These are phyloP conservation scores for Cercis canadensis DNA, from an alignment of 306 rosid genomes.

Conservation along the genomic window DNA sequence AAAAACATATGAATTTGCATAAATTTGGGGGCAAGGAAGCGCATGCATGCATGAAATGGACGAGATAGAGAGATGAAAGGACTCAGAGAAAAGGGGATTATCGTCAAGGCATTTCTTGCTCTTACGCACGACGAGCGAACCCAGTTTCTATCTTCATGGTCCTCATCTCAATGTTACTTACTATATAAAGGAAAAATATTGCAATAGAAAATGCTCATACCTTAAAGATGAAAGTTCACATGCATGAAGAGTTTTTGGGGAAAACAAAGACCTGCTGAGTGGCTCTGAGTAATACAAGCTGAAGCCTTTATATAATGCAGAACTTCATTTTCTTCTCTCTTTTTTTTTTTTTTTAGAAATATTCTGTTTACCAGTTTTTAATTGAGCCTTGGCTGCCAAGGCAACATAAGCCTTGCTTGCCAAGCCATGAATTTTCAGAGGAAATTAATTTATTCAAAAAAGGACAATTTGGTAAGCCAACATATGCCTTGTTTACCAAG, in stretches of 20 bases:
- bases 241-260: not conserved
- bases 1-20: too few relatives aligned
- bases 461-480: too few relatives aligned
- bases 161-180: conserved; percentile 14
- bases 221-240: not conserved
- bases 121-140: conserved; percentile 79
- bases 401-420: too few relatives aligned
- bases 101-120: conserved; percentile 67
- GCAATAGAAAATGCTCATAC: not conserved
- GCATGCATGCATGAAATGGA: not conserved
- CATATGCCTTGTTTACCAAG: too few relatives aligned
- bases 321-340: not conserved
- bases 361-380: too few relatives aligned
- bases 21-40: not conserved
- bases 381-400: too few relatives aligned
- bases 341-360: too few relatives aligned
- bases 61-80: conserved; percentile 11
- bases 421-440: too few relatives aligned
- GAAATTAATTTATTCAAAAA: too few relatives aligned
- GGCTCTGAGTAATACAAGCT: not conserved
- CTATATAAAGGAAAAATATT: not conserved
- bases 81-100: conserved; percentile 51
- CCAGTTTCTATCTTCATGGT: conserved; percentile 51
- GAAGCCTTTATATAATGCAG: conserved; percentile 8
- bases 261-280: too few relatives aligned